Evolutionary conservation across 1,284 basidiomycete species (phyloP).

Genomic region (Psilocybe mexicana): DNA sequence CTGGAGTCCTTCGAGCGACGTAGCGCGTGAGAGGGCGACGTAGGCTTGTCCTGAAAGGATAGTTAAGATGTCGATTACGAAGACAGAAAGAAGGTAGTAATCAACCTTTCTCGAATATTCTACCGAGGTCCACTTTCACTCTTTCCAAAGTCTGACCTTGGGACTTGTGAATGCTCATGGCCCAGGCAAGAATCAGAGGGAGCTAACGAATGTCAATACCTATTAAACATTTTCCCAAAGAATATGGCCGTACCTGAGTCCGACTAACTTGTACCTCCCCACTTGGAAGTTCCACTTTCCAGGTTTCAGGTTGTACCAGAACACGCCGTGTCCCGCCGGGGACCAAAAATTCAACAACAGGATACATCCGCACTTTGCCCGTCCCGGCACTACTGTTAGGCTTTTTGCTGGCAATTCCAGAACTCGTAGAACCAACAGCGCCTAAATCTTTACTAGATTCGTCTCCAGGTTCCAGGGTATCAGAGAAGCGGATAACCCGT

Average conservation of each 20-base stretch:
- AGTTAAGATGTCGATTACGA: not conserved
- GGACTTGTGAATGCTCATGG: constrained; percentile 94
- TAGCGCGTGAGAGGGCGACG: constrained; percentile 94
- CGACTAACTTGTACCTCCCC: constrained; percentile 80
- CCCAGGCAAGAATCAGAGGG: constrained; percentile 88
- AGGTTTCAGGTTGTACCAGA: constrained; percentile 72
- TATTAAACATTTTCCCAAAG: constrained; percentile 3
- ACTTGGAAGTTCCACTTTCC: constrained; percentile 84
- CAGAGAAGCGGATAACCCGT: constrained; percentile 70
- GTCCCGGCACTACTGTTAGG: constrained; percentile 4
- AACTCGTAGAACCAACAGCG: constrained; percentile 24
- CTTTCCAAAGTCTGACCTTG: constrained; percentile 89
- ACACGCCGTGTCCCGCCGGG: constrained; percentile 56
- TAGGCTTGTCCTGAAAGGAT: constrained; percentile 78
- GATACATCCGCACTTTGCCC: constrained; percentile 41
- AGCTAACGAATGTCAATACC: constrained; percentile 39
- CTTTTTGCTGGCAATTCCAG: constrained; percentile 26
- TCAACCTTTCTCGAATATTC: constrained; percentile 86
- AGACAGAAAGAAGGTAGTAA: constrained; percentile 2
- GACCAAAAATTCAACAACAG: constrained; percentile 78
- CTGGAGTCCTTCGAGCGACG: constrained; percentile 88
- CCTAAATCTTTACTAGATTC: constrained; percentile 36
- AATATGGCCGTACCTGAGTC: constrained; percentile 54
- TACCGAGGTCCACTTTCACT: constrained; percentile 80
- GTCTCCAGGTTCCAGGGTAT: constrained; percentile 43